Evolutionary conservation across 2,329 filamentous ascomycete genomes (phyloP), one percentile per base, ranked within the genome.

Genomic region (Exophiala sideris): DNA sequence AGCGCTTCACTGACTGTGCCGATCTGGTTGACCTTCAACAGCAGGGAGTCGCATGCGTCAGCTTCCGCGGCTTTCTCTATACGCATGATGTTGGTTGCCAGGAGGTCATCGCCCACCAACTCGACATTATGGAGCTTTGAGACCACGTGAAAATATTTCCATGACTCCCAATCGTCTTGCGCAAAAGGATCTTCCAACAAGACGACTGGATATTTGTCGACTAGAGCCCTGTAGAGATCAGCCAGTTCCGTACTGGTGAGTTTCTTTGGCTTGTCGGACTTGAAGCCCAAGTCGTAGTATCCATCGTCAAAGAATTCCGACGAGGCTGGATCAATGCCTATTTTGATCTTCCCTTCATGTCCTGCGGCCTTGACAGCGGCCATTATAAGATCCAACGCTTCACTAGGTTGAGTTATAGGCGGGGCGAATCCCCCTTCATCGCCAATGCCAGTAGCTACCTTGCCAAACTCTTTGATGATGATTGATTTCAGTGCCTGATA

Each of bases 1-100:
- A 75, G 70, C 32, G 70, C 66, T 54, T 76, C 72, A 9, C 63
- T 70, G 7, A 76, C 65, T 8, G 68, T 73, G 1, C 73, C 72
- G 24, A 76, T 74, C 60, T 75, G 70, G 59, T 75, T 74, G 45
- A 74, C 64, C 62, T 75, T 75, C 33, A 76, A 61, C 33, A 75
- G 56, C 62, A 76, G 63, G 7, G 68, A 62, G 61, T 75, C 70
- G 57, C 72, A 75, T 7, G 71, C 73, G 39, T 66, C 63, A 56
- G 68, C 70, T 42, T 71, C 62, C n/a, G 65, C 50, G 3, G 71
- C 72, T 45, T 64, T 62, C 44, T 65, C 61, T 9, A 74, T 62
- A 9, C 70, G 60, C 18, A 66, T 60, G 12, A 67, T 63, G 58
- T 75, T 74, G 12, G 72, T 74, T 3, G 66, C 70, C 5, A 73